phyloP scores from a whole-genome alignment of 2,329 filamentous ascomycete species.

The Fulvia fulva region DNA sequence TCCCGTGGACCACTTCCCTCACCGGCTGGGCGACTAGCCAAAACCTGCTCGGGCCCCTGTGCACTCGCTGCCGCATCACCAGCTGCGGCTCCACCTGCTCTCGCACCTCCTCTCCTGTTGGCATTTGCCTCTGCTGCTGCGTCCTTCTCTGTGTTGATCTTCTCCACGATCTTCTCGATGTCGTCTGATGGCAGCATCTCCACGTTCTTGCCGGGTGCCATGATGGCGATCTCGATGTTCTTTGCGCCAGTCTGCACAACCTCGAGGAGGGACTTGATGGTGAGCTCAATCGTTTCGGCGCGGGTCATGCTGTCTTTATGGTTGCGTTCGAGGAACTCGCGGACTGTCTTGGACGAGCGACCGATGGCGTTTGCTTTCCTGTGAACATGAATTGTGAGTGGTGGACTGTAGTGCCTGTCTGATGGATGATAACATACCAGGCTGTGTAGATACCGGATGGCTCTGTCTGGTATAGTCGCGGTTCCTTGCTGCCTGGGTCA shows the following conservation, averaged over 20 bases:
- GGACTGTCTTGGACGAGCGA: slow-evolving; percentile 96
- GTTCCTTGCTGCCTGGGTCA: slow-evolving; percentile 83
- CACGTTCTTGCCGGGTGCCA: slow-evolving; percentile 85
- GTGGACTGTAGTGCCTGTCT: slow-evolving; percentile 10
- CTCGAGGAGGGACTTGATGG: slow-evolving; percentile 96
- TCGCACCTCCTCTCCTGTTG: slow-evolving; percentile 68
- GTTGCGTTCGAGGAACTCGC: slow-evolving; percentile 97
- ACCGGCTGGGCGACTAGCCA: slow-evolving; percentile 35
- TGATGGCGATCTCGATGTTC: slow-evolving; percentile 99
- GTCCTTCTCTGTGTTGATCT: slow-evolving; percentile 98
- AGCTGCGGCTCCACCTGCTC: slow-evolving; percentile 32
- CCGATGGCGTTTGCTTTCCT: slow-evolving; percentile 99
- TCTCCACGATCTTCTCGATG: slow-evolving; percentile 97
- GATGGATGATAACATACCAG: slow-evolving; percentile 62
- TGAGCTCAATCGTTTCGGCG: slow-evolving; percentile 91
- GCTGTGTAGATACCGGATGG: slow-evolving; percentile 99
- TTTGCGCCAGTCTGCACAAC: slow-evolving; percentile 98
- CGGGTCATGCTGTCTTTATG: slow-evolving; percentile 98
- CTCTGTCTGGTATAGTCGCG: slow-evolving; percentile 94
- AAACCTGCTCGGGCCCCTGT: slow-evolving; percentile 32
- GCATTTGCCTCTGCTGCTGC: slow-evolving; percentile 79
- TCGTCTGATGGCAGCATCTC: slow-evolving; percentile 94
- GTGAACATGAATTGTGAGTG: slow-evolving; percentile 8
- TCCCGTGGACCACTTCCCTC: slow-evolving; percentile 25
- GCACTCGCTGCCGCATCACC: slow-evolving; percentile 23